These are phyloP conservation scores for Eleusine coracana DNA, from an alignment of 176 grass and related monocot genomes.

Conservation along the genomic window DNA sequence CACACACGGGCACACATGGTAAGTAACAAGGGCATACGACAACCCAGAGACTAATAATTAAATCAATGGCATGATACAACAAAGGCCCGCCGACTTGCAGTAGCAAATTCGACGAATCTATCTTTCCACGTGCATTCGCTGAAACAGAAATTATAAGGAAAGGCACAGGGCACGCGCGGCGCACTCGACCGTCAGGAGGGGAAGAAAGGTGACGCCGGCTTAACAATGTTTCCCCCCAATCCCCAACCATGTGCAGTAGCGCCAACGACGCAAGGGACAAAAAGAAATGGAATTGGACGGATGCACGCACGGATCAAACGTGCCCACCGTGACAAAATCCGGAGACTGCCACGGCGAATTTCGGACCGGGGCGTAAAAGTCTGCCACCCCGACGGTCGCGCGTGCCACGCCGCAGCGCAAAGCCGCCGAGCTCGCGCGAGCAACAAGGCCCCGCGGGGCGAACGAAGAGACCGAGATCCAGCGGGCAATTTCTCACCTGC, in stretches of 20 bases:
- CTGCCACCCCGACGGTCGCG: background rate
- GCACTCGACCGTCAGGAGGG: background rate
- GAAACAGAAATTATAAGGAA: background rate
- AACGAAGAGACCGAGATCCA: conserved; percentile 34
- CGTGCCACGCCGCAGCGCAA: no score
- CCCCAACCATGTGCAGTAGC: background rate
- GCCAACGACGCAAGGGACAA: background rate
- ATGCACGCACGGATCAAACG: conserved; percentile 19
- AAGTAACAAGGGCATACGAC: conserved; percentile 21
- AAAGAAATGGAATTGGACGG: background rate
- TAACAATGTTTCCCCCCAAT: background rate
- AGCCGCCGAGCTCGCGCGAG: no score
- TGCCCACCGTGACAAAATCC: conserved; percentile 6
- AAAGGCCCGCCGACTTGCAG: background rate
- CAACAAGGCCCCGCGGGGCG: no score
- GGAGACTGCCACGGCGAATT: background rate
- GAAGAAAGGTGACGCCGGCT: background rate
- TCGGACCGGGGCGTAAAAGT: background rate
- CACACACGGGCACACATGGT: background rate
- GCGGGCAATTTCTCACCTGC: conserved; percentile 48
- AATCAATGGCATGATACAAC: background rate
- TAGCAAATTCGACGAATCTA: background rate
- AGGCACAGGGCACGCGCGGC: background rate
- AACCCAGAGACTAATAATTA: background rate
- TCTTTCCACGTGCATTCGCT: conserved; percentile 15